phyloP scores from a whole-genome alignment of 208 protist genomes.

The Crithidia thermophila region DNA sequence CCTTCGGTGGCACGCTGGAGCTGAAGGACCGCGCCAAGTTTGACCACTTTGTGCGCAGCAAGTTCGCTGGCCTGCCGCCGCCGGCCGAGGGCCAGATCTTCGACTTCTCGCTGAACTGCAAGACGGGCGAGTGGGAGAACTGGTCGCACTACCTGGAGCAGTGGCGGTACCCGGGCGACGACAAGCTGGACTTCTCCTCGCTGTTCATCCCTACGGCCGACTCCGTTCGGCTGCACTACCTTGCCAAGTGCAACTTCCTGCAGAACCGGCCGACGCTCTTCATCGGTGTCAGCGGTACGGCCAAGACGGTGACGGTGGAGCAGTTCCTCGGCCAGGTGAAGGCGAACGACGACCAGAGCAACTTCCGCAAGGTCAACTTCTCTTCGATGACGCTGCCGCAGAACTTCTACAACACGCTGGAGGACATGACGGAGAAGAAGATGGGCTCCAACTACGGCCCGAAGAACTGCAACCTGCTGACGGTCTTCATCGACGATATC shows the following conservation, averaged over 20 bases:
- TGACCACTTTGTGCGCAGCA: conserved; percentile 90
- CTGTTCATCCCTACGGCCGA: conserved; percentile 98
- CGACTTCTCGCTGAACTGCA: conserved; percentile 95
- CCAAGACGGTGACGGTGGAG: conserved; percentile 95
- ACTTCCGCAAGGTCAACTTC: conserved; percentile 95
- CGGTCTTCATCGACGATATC: conserved; percentile 96
- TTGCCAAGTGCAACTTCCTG: conserved; percentile 89
- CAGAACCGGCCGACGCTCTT: conserved; percentile 89
- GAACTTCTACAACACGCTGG: conserved; percentile 93
- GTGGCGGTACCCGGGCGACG: conserved; percentile 94
- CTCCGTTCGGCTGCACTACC: conserved; percentile 94
- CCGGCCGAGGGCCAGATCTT: conserved; percentile 86
- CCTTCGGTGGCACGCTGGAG: conserved; percentile 96
- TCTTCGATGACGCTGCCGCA: conserved; percentile 94
- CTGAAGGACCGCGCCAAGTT: conserved; percentile 93
- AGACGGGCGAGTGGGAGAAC: conserved; percentile 87
- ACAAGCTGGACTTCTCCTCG: conserved; percentile 92
- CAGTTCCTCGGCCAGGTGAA: conserved; percentile 91
- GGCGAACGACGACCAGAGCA: conserved; percentile 71
- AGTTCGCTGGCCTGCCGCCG: conserved; percentile 70
- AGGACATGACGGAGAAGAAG: conserved; percentile 96
- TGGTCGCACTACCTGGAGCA: conserved; percentile 88
- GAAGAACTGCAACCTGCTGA: conserved; percentile 90
- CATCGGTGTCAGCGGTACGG: conserved; percentile 94
- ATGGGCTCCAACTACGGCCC: conserved; percentile 95